Percentiles rank a stretch among this genome's conserved stretches.
These are phyloP conservation scores for Aspergillus saccharolyticus DNA, from an alignment of 495 filamentous ascomycete genomes.

Conservation along the genomic window DNA sequence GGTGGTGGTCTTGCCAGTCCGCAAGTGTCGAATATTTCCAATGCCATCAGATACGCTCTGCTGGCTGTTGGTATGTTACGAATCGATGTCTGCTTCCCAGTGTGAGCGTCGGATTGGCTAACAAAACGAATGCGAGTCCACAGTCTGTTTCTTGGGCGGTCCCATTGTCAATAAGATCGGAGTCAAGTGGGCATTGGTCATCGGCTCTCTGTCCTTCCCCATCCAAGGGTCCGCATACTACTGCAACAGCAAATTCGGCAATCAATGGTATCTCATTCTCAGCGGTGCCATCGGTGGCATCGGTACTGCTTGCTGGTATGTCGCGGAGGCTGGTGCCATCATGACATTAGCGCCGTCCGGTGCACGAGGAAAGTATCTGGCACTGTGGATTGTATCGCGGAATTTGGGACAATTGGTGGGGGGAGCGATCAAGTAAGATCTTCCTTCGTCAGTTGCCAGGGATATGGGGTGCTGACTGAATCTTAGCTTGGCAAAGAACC, in stretches of 20 bases:
- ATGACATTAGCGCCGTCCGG: constrained; percentile 29
- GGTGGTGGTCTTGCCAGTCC: constrained; percentile 29
- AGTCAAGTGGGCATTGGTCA: constrained; percentile 28
- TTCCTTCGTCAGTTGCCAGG: background rate
- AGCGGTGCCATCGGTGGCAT: constrained; percentile 28
- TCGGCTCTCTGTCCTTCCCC: constrained; percentile 28
- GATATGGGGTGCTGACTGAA: background rate
- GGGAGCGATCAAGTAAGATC: constrained; percentile 28
- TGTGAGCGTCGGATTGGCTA: background rate
- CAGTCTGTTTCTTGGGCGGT: constrained; percentile 25
- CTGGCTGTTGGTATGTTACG: constrained; percentile 25
- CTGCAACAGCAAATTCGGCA: constrained; percentile 32
- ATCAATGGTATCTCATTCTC: constrained; percentile 31
- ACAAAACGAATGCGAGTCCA: background rate
- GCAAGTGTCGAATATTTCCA: constrained; percentile 25
- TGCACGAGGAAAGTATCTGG: constrained; percentile 29
- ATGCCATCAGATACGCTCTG: constrained; percentile 24
- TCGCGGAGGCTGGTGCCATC: constrained; percentile 28
- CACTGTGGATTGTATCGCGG: constrained; percentile 29
- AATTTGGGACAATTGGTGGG: constrained; percentile 29
- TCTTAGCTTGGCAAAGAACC: constrained; percentile 24
- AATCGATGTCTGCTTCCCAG: background rate
- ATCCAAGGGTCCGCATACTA: constrained; percentile 31
- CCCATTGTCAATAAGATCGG: constrained; percentile 31
- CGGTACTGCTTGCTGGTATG: constrained; percentile 31